Conservation (phyloP, 2,329 filamentous ascomycete genomes). For the Aspergillus thermomutatus region DNA sequence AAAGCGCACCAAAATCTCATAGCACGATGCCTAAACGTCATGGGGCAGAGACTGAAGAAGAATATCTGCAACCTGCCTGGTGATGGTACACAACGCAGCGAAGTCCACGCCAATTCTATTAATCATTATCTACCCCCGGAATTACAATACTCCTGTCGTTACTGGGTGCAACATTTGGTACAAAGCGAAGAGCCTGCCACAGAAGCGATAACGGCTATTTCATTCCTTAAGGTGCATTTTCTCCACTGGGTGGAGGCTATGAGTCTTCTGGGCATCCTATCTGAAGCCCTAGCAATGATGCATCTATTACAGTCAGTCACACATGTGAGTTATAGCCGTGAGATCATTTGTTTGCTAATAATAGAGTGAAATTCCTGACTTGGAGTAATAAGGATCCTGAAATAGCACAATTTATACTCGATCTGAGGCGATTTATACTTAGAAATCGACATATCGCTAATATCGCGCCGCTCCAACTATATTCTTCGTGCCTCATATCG, state of each 20-base stretch:
- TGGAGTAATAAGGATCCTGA: conserved; percentile 7
- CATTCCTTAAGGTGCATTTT: conserved; percentile 19
- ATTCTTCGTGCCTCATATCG: conserved; percentile 34
- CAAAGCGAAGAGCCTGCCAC: conserved; percentile 3
- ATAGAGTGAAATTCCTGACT: too few relatives aligned
- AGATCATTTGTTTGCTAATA: too few relatives aligned
- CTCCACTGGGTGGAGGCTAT: conserved; percentile 28
- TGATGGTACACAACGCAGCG: conserved; percentile 3
- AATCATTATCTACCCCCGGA: neutral
- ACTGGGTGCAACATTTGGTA: neutral
- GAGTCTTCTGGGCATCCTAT: conserved; percentile 15
- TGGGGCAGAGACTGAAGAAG: conserved; percentile 8
- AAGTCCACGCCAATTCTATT: conserved; percentile 9
- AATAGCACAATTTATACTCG: conserved; percentile 23
- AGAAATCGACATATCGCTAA: conserved; percentile 25
- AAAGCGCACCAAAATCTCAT: conserved; percentile 24
- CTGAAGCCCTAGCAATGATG: conserved; percentile 14
- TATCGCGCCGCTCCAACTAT: conserved; percentile 34
- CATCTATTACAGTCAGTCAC: conserved; percentile 11
- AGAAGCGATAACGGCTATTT: conserved; percentile 10
- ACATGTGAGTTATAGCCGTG: conserved; percentile 12
- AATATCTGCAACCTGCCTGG: conserved; percentile 15
- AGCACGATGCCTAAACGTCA: conserved; percentile 19
- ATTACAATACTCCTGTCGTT: conserved; percentile 6
- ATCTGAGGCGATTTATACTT: conserved; percentile 31